A percentile compares a stretch with the other conserved stretches of the same genome.
Conservation (phyloP, 2,329 filamentous ascomycete genomes). For the Diplodia scrobiculata region DNA sequence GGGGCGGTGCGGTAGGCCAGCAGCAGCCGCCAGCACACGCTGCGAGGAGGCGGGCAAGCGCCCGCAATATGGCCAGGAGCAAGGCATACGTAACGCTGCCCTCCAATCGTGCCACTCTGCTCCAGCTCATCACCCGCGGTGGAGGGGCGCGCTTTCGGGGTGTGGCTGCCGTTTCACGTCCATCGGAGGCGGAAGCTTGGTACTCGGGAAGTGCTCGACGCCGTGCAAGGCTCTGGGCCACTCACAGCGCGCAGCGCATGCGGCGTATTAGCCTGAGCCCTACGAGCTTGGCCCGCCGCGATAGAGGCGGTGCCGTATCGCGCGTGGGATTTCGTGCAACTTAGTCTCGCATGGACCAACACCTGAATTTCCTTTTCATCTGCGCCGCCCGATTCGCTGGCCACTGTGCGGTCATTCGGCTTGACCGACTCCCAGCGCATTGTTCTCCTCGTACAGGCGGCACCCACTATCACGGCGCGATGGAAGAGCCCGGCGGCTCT, state of each 20-base stretch:
- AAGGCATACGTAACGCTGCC: slow-evolving; percentile 19
- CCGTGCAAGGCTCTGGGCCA: slow-evolving; percentile 1
- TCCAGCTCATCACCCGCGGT: not conserved
- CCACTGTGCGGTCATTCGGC: not conserved
- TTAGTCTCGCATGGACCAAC: not conserved
- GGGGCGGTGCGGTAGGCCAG: not conserved
- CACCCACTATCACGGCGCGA: not conserved
- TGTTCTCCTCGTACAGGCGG: slow-evolving; percentile 6
- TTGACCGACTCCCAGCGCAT: slow-evolving; percentile 19
- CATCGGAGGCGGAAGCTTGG: slow-evolving; percentile 18
- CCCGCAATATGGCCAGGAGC: slow-evolving; percentile 23
- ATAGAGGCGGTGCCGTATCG: not conserved
- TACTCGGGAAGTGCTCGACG: slow-evolving; percentile 6
- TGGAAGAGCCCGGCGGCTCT: slow-evolving; percentile 1
- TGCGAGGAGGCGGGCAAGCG: slow-evolving; percentile 16
- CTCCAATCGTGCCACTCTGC: slow-evolving; percentile 12
- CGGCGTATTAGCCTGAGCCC: not conserved
- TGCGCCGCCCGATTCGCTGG: slow-evolving; percentile 15
- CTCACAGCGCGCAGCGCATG: not conserved
- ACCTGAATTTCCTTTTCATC: slow-evolving; percentile 15
- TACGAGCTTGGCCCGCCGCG: not conserved
- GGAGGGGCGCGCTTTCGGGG: not conserved
- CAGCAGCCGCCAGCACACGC: not conserved
- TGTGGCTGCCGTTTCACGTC: slow-evolving; percentile 25
- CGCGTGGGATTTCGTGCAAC: slow-evolving; percentile 7